Conservation (phyloP, 305 asterid species). For the Withania somnifera region DNA sequence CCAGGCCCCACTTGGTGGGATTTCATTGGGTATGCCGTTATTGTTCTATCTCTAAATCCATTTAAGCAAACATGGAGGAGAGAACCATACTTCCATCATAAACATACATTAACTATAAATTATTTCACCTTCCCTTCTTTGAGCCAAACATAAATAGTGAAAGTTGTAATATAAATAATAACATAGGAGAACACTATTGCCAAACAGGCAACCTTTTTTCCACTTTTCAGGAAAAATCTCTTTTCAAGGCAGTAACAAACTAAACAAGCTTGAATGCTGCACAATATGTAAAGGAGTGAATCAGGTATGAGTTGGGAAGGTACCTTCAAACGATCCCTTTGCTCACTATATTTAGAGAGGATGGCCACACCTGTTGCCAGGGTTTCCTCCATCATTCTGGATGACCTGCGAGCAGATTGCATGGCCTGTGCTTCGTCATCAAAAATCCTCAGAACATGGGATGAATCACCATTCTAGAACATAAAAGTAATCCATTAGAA, state of each 20-base stretch:
- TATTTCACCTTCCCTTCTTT: background rate
- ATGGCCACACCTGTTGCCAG: conserved; percentile 76
- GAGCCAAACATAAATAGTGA: background rate
- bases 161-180: background rate
- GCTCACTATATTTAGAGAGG: conserved; percentile 88
- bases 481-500: conserved; percentile 8
- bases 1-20: too few species aligned
- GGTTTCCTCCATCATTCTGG: conserved; percentile 69
- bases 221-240: background rate
- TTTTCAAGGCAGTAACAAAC: background rate
- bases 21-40: too few species aligned
- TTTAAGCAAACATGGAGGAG: background rate
- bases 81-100: background rate
- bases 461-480: conserved; percentile 56
- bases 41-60: background rate
- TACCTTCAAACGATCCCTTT: conserved; percentile 93
- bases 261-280: background rate
- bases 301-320: background rate
- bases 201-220: background rate
- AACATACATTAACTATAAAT: background rate
- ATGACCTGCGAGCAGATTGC: conserved; percentile 62
- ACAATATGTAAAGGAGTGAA: background rate
- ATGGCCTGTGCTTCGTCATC: conserved; percentile 75
- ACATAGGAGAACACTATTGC: background rate
- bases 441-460: conserved; percentile 64